These are phyloP conservation scores for Nematodospora anomalae DNA, from an alignment of 1,139 yeast genomes.

Conservation along the genomic window DNA sequence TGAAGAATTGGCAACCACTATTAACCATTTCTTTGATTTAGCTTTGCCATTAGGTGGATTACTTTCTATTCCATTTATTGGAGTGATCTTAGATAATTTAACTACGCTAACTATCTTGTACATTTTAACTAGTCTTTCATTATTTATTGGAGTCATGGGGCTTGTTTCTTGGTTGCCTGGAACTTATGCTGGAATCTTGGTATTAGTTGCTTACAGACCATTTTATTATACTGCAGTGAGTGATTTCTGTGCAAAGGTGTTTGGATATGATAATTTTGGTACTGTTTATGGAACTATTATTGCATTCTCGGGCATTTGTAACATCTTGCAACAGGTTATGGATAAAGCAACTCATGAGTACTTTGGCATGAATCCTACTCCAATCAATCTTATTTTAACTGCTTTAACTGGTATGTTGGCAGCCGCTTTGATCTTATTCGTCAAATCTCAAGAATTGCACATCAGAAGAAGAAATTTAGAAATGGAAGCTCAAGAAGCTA, in stretches of 20 bases:
- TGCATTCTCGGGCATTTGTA: conserved; percentile 76
- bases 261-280: conserved; percentile 91
- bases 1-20: conserved; percentile 50
- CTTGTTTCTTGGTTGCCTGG: conserved; percentile 52
- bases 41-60: conserved; percentile 89
- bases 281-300: conserved; percentile 87
- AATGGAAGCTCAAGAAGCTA: conserved; percentile 62
- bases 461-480: conserved; percentile 56
- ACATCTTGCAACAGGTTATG: conserved; percentile 66
- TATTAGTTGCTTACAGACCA: conserved; percentile 85
- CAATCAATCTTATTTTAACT: conserved; percentile 63
- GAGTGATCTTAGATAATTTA: conserved; percentile 73
- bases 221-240: conserved; percentile 90
- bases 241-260: conserved; percentile 88
- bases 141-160: conserved; percentile 68
- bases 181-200: conserved; percentile 61
- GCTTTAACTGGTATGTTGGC: conserved; percentile 57
- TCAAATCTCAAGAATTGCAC: conserved; percentile 51
- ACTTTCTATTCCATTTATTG: conserved; percentile 81
- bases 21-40: conserved; percentile 77
- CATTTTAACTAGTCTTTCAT: conserved; percentile 54
- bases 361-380: conserved; percentile 74
- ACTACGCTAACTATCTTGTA: conserved; percentile 60
- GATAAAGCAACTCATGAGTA: conserved; percentile 68
- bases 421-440: conserved; percentile 48